Evolutionary conservation across 2,329 filamentous ascomycete species (phyloP).

Genomic region (Beauveria caledonica): DNA sequence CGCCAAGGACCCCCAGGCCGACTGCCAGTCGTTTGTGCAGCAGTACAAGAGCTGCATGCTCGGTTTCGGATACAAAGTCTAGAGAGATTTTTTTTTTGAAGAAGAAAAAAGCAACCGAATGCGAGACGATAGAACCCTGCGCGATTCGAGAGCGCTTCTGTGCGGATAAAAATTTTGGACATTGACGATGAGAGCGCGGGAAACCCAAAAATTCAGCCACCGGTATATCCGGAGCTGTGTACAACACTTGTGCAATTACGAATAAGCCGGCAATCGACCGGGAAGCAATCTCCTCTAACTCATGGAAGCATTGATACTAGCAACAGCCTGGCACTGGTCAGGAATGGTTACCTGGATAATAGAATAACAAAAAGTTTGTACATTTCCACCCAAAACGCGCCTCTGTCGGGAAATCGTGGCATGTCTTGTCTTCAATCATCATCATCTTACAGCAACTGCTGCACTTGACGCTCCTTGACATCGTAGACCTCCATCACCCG

Average conservation of each 20-base stretch:
- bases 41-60: conserved; percentile 90
- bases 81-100: conserved; percentile 19
- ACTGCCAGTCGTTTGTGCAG: conserved; percentile 75
- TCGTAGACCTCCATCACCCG: conserved; percentile 23
- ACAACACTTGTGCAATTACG: conserved; percentile 17
- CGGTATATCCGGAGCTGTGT: conserved; percentile 13
- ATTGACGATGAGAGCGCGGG: neutral
- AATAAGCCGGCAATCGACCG: neutral
- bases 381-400: neutral
- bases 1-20: conserved; percentile 69
- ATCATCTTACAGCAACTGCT: neutral
- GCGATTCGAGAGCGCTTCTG: neutral
- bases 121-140: neutral
- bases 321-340: neutral
- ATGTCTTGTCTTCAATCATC: neutral
- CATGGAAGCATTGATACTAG: neutral
- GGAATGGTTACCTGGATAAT: neutral
- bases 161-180: neutral
- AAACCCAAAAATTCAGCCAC: neutral
- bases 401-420: neutral
- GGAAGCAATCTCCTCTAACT: neutral
- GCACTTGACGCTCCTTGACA: conserved; percentile 20
- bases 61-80: conserved; percentile 78
- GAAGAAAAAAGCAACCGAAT: conserved; percentile 13
- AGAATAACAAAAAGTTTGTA: neutral